phyloP scores from a whole-genome alignment of 306 rosid species.

The Casuarina cunninghamiana region DNA sequence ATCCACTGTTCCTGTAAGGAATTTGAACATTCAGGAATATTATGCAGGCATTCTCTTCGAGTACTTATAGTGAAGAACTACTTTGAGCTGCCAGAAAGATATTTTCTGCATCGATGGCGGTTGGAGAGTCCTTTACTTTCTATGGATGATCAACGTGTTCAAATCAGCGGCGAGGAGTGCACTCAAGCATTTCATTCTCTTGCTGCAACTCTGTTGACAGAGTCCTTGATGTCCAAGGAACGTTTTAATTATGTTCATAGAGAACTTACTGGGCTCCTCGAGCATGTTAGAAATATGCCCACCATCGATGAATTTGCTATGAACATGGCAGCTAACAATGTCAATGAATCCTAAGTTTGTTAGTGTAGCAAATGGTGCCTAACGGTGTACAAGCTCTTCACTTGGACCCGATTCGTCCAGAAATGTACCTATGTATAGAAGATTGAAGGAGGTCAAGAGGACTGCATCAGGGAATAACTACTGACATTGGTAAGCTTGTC shows the following conservation, averaged over 20 bases:
- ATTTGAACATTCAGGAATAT: slow-evolving; percentile 61
- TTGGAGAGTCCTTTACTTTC: slow-evolving; percentile 37
- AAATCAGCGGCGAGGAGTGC: slow-evolving; percentile 34
- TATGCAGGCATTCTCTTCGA: slow-evolving; percentile 64
- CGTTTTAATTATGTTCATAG: slow-evolving; percentile 43
- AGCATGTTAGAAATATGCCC: slow-evolving; percentile 53
- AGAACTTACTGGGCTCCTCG: slow-evolving; percentile 55
- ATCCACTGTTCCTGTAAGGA: slow-evolving; percentile 67
- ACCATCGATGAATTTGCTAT: slow-evolving; percentile 43
- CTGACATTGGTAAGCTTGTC: slow-evolving; percentile 13
- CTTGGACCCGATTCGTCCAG: not conserved
- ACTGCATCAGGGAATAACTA: slow-evolving; percentile 3
- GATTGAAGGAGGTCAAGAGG: slow-evolving; percentile 5
- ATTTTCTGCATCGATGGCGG: slow-evolving; percentile 58
- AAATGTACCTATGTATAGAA: not conserved
- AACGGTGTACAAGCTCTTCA: not conserved
- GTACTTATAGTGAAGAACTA: slow-evolving; percentile 50
- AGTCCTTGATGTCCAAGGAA: slow-evolving; percentile 51
- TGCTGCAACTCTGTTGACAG: slow-evolving; percentile 48
- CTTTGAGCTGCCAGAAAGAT: slow-evolving; percentile 62
- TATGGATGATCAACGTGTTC: slow-evolving; percentile 31
- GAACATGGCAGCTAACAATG: slow-evolving; percentile 33
- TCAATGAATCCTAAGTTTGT: slow-evolving; percentile 28
- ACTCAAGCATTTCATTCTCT: slow-evolving; percentile 48
- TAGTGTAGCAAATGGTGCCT: slow-evolving; percentile 6